Conservation (phyloP, 2,329 filamentous ascomycete genomes). For the Coniochaeta sp. region DNA sequence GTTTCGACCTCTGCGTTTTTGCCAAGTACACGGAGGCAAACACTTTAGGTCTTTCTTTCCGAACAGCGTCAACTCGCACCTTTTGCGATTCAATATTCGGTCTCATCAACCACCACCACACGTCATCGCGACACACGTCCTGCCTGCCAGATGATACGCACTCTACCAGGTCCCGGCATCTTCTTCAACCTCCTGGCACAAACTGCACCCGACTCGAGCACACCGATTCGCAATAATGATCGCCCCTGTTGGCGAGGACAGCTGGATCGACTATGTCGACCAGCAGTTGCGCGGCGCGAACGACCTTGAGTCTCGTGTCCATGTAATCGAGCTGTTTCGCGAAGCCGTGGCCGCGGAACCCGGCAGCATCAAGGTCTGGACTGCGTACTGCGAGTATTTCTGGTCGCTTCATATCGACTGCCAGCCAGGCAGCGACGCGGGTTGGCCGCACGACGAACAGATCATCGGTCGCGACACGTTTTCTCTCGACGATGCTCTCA, state of each 20-base stretch:
- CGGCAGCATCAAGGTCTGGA: conserved; percentile 67
- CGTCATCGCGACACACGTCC: background rate
- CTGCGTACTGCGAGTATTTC: conserved; percentile 71
- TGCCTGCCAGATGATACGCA: background rate
- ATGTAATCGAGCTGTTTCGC: conserved; percentile 65
- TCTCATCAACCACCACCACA: no score
- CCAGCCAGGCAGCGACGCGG: conserved; percentile 43
- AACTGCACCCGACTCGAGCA: background rate
- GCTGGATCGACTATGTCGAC: conserved; percentile 70
- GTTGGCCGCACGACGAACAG: conserved; percentile 61
- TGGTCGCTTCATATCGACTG: conserved; percentile 62
- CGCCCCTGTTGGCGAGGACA: conserved; percentile 62
- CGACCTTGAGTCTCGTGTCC: conserved; percentile 60
- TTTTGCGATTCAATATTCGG: background rate
- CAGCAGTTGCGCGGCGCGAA: conserved; percentile 57
- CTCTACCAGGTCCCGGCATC: background rate
- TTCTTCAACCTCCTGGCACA: background rate
- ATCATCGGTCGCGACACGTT: conserved; percentile 65
- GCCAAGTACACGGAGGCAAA: background rate
- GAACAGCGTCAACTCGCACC: background rate
- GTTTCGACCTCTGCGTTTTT: background rate
- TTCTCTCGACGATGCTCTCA: conserved; percentile 56
- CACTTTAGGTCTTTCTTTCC: background rate
- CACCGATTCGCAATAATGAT: background rate
- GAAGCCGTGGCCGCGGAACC: conserved; percentile 65